Percentiles rank a stretch among this genome's conserved stretches.
Conservation (phyloP, 148 eudicot species). For the Diospyros lotus region DNA sequence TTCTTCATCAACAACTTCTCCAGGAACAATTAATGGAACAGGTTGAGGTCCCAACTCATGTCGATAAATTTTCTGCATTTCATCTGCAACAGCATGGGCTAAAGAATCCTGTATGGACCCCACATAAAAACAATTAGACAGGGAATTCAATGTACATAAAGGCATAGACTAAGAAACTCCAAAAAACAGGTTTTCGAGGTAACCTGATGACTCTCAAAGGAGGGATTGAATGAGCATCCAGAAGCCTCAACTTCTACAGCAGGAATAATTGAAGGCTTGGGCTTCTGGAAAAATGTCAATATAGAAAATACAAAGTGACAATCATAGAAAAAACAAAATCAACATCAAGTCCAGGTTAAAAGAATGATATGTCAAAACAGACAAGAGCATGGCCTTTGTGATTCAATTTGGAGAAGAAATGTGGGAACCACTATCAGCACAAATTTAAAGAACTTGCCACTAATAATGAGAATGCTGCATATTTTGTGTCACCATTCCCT, state of each 20-base stretch:
- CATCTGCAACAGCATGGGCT: conserved; percentile 92
- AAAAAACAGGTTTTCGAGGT: not conserved
- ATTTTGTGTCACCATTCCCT: not conserved
- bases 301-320: not conserved
- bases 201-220: conserved; percentile 85
- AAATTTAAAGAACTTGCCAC: not conserved
- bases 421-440: not conserved
- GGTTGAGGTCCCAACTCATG: conserved; percentile 83
- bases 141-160: not conserved
- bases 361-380: conserved; percentile 10
- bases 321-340: not conserved
- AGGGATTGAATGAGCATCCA: conserved; percentile 91
- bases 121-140: not conserved
- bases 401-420: not conserved
- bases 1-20: conserved; percentile 74
- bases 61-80: conserved; percentile 82
- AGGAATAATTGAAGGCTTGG: conserved; percentile 59
- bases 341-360: not conserved
- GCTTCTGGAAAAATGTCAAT: conserved; percentile 32
- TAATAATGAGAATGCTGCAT: not conserved
- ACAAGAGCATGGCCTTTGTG: not conserved
- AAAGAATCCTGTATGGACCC: conserved; percentile 55
- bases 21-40: conserved; percentile 62
- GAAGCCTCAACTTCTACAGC: conserved; percentile 90
- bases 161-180: not conserved